Base-by-base conservation (phyloP, 1,284 basidiomycete species). In the Volvariella volvacea region DNA sequence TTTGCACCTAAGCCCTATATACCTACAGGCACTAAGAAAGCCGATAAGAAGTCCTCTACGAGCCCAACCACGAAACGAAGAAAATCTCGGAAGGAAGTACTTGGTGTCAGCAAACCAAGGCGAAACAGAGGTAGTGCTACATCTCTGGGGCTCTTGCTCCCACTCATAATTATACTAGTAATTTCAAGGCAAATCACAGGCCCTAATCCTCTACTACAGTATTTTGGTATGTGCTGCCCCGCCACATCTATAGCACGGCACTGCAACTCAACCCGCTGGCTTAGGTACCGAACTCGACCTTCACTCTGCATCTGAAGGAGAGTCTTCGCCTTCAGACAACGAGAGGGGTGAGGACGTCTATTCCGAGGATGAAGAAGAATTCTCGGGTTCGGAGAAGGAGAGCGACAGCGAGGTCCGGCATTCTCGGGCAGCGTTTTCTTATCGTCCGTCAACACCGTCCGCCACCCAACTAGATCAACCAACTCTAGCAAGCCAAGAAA, bases 221-320 rank as follows among this genome's bases (percentile, higher is more conserved):
- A 62, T 48, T 70, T 71, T 43, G 61, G 68, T 67, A 22, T 33
- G 61, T 22, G 15, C 17, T 39, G 28, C 31, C 22, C 6, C 37
- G 31, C 16, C 19, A 2, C 9, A 25, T 37, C n/a, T 15, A 4
- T 28, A 41, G 20, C 16, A 19, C 1, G 3, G 38, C 8, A 31
- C 25, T 36, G 17, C 1, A 41, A 14, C 17, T 33, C 6, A 6
- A 8, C 15, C 9, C 2, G 22, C 16, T 30, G 32, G 10, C 22
- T 43, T 31, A 69, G 66, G 51, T 15, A 54, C 60, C 31, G 58
- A 68, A 19, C 46, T 76, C 40, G 67, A 66, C 22, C 48, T 75
- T 3, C 66, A 70, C 31, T 76, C 73, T 10, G 72, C 62, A 20
- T 75, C 74, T 3, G 69, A 80, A 57, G 41, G 60, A 38, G 42